These are phyloP conservation scores for Mycothermus thermophilus DNA, from an alignment of 495 filamentous ascomycete species.

Conservation along the genomic window DNA sequence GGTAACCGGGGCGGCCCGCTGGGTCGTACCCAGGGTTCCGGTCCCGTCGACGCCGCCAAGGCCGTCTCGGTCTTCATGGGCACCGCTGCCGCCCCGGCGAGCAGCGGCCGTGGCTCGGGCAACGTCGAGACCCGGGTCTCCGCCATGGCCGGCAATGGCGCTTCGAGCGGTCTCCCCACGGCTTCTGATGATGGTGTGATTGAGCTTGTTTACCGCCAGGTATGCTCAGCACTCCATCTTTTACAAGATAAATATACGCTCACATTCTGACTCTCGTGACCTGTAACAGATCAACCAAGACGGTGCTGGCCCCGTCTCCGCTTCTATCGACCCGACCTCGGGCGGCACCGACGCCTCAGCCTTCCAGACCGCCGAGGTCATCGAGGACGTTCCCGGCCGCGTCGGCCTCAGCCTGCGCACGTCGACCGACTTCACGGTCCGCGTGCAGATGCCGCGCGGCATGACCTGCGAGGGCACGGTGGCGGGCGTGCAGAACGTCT, in stretches of 20 bases:
- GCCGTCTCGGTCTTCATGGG: slow-evolving; percentile 36
- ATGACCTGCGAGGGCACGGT: slow-evolving; percentile 45
- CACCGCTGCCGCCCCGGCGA: slow-evolving; percentile 6
- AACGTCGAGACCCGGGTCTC: background rate
- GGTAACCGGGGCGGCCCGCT: slow-evolving; percentile 37
- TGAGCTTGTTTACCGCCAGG: background rate
- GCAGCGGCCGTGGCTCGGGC: slow-evolving; percentile 2
- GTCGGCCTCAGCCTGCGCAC: slow-evolving; percentile 35
- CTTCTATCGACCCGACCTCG: slow-evolving; percentile 39
- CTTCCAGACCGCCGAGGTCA: slow-evolving; percentile 41
- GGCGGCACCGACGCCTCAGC: slow-evolving; percentile 39
- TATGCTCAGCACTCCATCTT: background rate
- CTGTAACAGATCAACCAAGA: slow-evolving; percentile 38
- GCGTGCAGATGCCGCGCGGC: slow-evolving; percentile 44
- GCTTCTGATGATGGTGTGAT: background rate
- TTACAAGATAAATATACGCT: background rate
- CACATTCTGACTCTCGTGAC: background rate
- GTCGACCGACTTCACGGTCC: slow-evolving; percentile 41
- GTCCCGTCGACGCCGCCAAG: slow-evolving; percentile 36
- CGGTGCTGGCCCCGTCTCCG: slow-evolving; percentile 35
- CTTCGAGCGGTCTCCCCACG: background rate
- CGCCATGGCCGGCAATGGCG: background rate
- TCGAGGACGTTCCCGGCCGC: slow-evolving; percentile 42
- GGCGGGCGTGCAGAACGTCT: slow-evolving; percentile 40
- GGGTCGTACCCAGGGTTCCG: slow-evolving; percentile 42